These are phyloP conservation scores for Eucalyptus coolabah DNA, from an alignment of 345 rosid species.

Conservation along the genomic window DNA sequence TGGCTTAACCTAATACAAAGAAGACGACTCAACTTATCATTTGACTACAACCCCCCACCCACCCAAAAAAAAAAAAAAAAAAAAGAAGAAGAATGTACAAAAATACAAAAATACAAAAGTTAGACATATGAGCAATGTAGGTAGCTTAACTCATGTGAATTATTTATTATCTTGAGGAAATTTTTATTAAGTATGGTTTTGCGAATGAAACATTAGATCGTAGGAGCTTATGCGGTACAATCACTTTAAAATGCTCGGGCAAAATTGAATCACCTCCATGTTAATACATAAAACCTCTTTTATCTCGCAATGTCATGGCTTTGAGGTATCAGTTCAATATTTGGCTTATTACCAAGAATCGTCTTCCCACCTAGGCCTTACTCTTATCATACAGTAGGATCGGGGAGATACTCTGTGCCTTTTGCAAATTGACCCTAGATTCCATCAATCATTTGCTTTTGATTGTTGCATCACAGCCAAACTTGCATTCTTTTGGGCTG, in stretches of 20 bases:
- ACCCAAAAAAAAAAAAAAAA: too few relatives aligned
- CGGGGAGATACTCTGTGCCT: too few relatives aligned
- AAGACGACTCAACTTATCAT: not conserved
- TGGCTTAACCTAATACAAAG: not conserved
- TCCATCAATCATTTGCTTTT: too few relatives aligned
- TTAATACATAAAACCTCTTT: not conserved
- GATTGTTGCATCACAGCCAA: too few relatives aligned
- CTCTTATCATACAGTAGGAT: too few relatives aligned
- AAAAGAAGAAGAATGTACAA: not conserved
- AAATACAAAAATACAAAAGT: not conserved
- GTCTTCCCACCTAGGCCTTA: too few relatives aligned
- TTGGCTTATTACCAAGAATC: too few relatives aligned
- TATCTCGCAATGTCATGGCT: too few relatives aligned
- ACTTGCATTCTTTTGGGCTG: too few relatives aligned
- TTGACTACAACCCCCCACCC: not conserved
- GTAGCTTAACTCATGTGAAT: not conserved
- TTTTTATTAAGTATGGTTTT: not conserved
- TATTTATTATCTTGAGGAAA: not conserved
- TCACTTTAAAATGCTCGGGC: not conserved
- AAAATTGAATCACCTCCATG: not conserved
- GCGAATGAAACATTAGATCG: not conserved
- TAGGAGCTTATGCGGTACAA: not conserved
- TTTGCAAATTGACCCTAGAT: too few relatives aligned
- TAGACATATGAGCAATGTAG: not conserved
- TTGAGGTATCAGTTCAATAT: too few relatives aligned